These are phyloP conservation scores for Sideroxylon spinosum DNA, from an alignment of 179 eudicot genomes.

Conservation along the genomic window DNA sequence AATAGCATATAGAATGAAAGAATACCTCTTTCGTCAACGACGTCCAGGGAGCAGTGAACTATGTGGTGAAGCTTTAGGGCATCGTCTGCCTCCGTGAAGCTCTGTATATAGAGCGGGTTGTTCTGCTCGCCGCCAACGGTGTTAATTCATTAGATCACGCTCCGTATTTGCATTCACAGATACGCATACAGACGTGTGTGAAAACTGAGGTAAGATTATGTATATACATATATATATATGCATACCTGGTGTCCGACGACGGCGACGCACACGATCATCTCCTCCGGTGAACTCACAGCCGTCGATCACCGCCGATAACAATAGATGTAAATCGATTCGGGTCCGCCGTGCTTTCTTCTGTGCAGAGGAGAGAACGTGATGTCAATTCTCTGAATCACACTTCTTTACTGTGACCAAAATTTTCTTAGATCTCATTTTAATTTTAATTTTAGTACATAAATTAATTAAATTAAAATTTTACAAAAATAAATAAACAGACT, in stretches of 20 bases:
- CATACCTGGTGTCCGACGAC: conserved; percentile 94
- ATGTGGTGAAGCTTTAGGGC: conserved; percentile 97
- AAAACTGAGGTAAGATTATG: not conserved
- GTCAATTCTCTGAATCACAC: too few relatives aligned
- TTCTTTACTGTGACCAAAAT: too few relatives aligned
- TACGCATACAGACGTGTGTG: not conserved
- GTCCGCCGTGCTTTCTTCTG: too few relatives aligned
- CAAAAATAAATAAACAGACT: too few relatives aligned
- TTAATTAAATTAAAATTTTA: too few relatives aligned
- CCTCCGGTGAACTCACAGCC: conserved; percentile 8
- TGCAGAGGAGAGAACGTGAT: too few relatives aligned
- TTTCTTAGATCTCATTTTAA: too few relatives aligned
- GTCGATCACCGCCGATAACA: not conserved
- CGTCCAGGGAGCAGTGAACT: conserved; percentile 93
- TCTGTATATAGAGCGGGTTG: conserved; percentile 90
- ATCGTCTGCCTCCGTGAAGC: conserved; percentile 92
- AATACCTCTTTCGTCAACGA: conserved; percentile 88
- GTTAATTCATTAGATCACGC: conserved; percentile 8
- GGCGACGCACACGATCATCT: conserved; percentile 76
- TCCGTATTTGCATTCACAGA: not conserved
- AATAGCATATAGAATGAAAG: not conserved
- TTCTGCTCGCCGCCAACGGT: conserved; percentile 41
- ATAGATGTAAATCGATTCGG: too few relatives aligned
- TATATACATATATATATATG: not conserved
- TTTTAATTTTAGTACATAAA: too few relatives aligned